These are phyloP conservation scores for Eragrostis nindensis DNA, from an alignment of 176 grass and related monocot genomes.

Conservation along the genomic window DNA sequence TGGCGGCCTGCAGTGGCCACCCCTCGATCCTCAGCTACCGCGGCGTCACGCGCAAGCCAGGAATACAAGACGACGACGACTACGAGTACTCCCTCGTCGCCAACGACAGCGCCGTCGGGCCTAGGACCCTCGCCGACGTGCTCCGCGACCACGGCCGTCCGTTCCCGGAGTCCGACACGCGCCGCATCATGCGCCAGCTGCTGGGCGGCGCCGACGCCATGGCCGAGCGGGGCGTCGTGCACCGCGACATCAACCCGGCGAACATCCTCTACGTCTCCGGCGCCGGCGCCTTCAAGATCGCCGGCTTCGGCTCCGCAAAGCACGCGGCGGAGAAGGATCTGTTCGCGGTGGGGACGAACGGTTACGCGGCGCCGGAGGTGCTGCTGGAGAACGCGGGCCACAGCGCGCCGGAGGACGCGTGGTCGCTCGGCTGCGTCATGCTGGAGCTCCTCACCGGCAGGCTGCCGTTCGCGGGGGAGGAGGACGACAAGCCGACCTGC, in stretches of 20 bases:
- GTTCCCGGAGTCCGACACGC: background rate
- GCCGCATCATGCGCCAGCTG: background rate
- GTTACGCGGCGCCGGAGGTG: background rate
- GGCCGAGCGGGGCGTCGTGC: background rate
- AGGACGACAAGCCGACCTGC: background rate
- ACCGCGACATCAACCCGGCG: background rate
- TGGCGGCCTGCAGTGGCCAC: background rate
- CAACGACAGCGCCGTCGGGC: background rate
- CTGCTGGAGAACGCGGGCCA: background rate
- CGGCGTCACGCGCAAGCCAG: background rate
- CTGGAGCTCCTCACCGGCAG: too few relatives aligned
- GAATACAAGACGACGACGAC: background rate
- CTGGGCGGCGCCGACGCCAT: background rate
- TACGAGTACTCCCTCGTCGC: background rate
- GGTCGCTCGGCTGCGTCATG: too few relatives aligned
- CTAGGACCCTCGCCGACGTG: background rate
- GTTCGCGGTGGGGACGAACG: background rate
- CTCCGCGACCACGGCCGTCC: background rate
- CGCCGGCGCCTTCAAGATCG: background rate
- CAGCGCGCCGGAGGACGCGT: background rate
- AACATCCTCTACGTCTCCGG: background rate
- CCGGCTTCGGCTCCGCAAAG: background rate
- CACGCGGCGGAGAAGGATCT: background rate
- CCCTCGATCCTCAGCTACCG: background rate
- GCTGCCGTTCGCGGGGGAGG: background rate